Evolutionary conservation across 2,329 filamentous ascomycete genomes (phyloP), one percentile per base, ranked within the genome.

Genomic region (Botrytis cinerea): DNA sequence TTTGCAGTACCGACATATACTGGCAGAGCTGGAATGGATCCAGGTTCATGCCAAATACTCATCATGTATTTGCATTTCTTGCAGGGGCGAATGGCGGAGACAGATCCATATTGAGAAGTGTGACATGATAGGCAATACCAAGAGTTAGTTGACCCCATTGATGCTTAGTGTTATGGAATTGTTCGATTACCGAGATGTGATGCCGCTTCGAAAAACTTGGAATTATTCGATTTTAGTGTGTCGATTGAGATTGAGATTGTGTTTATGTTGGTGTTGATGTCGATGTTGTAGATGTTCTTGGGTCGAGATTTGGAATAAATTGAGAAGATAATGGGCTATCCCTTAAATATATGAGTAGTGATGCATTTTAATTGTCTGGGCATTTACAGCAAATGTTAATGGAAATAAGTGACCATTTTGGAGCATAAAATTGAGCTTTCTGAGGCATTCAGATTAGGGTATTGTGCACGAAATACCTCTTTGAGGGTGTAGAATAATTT

Each of bases 61-160:
- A 68, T 68, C 8, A 28, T 18, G 20, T 57, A 68, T 28, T 43
- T 68, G 10, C 66, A 68, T 43, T 68, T 32, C n/a, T 32, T 57
- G 38, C 66, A 68, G 4, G 35, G 35, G 38, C 38, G 66, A 28
- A 68, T 18, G 4, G n/a, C 48, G 8, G 48, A 43, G 4, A 68
- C n/a, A 20, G 66, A 43, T 16, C 66, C 48, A 20, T 57, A 68
- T 68, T 68, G 48, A 25, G 6, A 25, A n/a, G 25, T 43, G 6
- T 68, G 40, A 10, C 66, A 68, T 12, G 48, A 68, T 5, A 54
- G n/a, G 6, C 66, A 68, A 38, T 68, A 68, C 66, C 66, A 68
- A 20, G 38, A 32, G 6, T 68, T 57, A 12, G 48, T 57, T 28
- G 18, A 6, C 14, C 66, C 66, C 66, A 68, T 68, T 54, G 35